Percentiles rank a stretch among this genome's conserved stretches.
Conservation (phyloP, 306 rosid genomes). For the Betula pendula region DNA sequence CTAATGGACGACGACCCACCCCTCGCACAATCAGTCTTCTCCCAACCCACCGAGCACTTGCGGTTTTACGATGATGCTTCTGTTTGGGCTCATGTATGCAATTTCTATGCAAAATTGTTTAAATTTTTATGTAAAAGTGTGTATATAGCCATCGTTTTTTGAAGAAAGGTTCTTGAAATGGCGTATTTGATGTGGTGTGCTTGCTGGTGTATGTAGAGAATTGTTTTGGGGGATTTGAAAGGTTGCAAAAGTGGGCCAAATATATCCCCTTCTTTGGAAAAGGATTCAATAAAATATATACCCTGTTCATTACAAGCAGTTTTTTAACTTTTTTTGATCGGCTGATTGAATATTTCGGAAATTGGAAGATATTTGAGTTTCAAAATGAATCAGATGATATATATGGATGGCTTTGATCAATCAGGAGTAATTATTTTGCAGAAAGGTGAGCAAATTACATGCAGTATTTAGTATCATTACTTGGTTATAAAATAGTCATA, state of each 20-base stretch:
- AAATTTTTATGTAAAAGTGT: neutral
- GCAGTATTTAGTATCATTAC: neutral
- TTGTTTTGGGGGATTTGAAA: too few species aligned
- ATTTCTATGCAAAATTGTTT: neutral
- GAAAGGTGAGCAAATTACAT: constrained; percentile 48
- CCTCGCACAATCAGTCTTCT: constrained; percentile 57
- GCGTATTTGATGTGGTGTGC: constrained; percentile 21
- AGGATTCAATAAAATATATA: constrained; percentile 85
- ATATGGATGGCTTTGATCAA: constrained; percentile 86
- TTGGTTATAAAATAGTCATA: neutral
- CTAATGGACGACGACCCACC: constrained; percentile 64
- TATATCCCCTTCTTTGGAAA: constrained; percentile 91
- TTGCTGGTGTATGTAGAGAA: too few species aligned
- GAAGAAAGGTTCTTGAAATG: neutral
- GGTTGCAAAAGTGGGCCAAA: too few species aligned
- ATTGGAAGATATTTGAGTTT: constrained; percentile 69
- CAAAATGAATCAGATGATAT: constrained; percentile 68
- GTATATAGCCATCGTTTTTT: neutral
- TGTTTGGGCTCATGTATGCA: constrained; percentile 65
- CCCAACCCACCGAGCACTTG: constrained; percentile 58
- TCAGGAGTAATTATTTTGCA: constrained; percentile 85
- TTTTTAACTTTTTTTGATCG: constrained; percentile 78
- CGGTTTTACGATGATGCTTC: constrained; percentile 77
- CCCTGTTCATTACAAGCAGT: constrained; percentile 70
- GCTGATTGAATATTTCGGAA: constrained; percentile 64